Base-by-base conservation (phyloP, 768 basidiomycete species). In the Plicaturopsis crispa region DNA sequence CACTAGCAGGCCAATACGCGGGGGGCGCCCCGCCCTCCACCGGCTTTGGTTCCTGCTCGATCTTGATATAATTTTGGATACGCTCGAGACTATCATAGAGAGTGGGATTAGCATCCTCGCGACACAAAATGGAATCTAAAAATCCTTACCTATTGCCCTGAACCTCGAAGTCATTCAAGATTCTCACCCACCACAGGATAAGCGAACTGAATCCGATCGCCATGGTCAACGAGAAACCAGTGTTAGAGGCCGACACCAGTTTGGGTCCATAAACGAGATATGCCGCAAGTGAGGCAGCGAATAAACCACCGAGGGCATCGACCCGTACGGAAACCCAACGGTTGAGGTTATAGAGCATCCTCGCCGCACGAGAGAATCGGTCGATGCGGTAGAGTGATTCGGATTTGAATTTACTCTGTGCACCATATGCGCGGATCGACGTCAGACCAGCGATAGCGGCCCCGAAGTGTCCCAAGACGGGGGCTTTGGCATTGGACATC, bases 361-460 rank as follows among this genome's bases (percentile, higher is more conserved):
- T 50, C 5, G 68, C 58, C 5, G 69, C 53, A 31, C 67, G 61
- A 10, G 63, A 61, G 40, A 72, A 80, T 16, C 62, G 60, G 51
- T 84, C 73, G 31, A 82, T 75, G 6, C 74, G 66, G 26, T 61
- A 56, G 31, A 71, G 52, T 5, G 71, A 67, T 43, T 72, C 63
- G 26, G 42, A 39, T 44, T 52, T 68, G 60, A 69, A 79, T 2
- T 55, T 40, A 19, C 61, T 54, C 56, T 81, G 67, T 5, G 73
- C 76, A 4, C 74, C 73, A 50, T 78, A 86, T 1, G 83, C 83
- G 17, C 81, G 67, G 40, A 86, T 76, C 6, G 79, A 57, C 70
- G 69, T 56, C n/a, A 80, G 48, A 5, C 81, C 82, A 42, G 67
- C 57, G 24, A 85, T 72, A 1, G 80, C 66, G 47, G 80, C 66